phyloP scores from a whole-genome alignment of 345 rosid species.

The Hibiscus tridactylites region DNA sequence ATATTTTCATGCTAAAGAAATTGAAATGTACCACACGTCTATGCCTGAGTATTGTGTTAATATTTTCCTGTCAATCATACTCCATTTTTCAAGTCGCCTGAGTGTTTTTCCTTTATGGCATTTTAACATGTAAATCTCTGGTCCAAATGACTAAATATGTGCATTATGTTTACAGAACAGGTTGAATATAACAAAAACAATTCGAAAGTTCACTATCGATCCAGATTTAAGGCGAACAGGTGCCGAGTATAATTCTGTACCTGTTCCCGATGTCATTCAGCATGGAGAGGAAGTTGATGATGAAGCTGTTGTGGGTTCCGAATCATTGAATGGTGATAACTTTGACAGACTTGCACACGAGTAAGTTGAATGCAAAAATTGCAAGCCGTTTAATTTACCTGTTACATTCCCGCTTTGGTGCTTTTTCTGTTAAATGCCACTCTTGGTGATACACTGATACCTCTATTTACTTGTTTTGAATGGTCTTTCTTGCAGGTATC shows the following conservation, averaged over 20 bases:
- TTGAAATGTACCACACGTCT: too few species aligned
- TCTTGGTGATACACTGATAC: background rate
- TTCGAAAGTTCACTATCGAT: conserved; percentile 86
- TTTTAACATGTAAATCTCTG: background rate
- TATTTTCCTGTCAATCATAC: background rate
- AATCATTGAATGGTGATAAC: conserved; percentile 39
- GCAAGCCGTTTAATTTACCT: conserved; percentile 3
- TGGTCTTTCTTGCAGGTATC: conserved; percentile 48
- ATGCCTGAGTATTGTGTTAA: background rate
- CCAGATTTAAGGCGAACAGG: conserved; percentile 69
- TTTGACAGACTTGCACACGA: conserved; percentile 64
- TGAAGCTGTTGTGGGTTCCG: conserved; percentile 56
- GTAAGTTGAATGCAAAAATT: conserved; percentile 41
- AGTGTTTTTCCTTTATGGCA: background rate
- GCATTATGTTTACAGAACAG: conserved; percentile 69
- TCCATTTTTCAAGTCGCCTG: too few species aligned
- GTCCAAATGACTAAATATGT: background rate
- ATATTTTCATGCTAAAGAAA: too few species aligned
- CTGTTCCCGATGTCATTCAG: conserved; percentile 41
- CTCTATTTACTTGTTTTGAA: conserved; percentile 10
- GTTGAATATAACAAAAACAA: conserved; percentile 89
- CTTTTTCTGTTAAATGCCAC: background rate
- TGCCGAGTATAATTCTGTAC: conserved; percentile 70
- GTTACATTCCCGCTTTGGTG: background rate
- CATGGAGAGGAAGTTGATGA: conserved; percentile 79